Conservation (phyloP, 2,329 filamentous ascomycete species). For the Colletotrichum cereale region DNA sequence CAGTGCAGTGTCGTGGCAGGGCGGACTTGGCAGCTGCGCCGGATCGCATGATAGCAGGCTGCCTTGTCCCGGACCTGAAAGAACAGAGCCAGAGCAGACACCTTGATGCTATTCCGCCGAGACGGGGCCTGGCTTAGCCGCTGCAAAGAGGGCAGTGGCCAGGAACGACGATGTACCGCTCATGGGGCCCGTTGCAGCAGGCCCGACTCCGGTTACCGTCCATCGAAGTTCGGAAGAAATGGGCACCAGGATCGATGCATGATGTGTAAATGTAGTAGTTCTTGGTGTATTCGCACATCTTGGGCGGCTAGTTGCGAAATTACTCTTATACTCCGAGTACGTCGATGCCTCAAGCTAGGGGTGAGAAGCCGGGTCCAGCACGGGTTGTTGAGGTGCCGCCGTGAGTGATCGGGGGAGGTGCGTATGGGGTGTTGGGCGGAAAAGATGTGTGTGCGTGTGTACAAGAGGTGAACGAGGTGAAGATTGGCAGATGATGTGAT, state of each 20-base stretch:
- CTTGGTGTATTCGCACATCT: slow-evolving; percentile 76
- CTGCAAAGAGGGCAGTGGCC: slow-evolving; percentile 67
- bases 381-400: neutral
- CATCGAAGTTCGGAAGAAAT: slow-evolving; percentile 78
- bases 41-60: neutral
- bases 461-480: neutral
- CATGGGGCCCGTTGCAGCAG: slow-evolving; percentile 76
- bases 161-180: slow-evolving; percentile 78
- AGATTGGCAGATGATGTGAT: neutral
- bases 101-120: slow-evolving; percentile 1
- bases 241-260: slow-evolving; percentile 75
- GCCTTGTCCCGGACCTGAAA: neutral
- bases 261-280: slow-evolving; percentile 83
- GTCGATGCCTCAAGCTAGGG: neutral
- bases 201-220: slow-evolving; percentile 72
- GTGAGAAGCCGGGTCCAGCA: neutral
- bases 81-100: neutral
- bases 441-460: neutral
- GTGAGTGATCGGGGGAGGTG: neutral
- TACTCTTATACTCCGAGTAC: neutral
- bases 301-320: slow-evolving; percentile 39
- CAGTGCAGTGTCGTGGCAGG: neutral
- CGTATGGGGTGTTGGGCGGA: neutral
- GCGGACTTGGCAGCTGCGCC: too few species aligned
- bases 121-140: slow-evolving; percentile 43